Evolutionary conservation across 805 yeast species (phyloP).

Genomic region (Saccharomycopsis vini): DNA sequence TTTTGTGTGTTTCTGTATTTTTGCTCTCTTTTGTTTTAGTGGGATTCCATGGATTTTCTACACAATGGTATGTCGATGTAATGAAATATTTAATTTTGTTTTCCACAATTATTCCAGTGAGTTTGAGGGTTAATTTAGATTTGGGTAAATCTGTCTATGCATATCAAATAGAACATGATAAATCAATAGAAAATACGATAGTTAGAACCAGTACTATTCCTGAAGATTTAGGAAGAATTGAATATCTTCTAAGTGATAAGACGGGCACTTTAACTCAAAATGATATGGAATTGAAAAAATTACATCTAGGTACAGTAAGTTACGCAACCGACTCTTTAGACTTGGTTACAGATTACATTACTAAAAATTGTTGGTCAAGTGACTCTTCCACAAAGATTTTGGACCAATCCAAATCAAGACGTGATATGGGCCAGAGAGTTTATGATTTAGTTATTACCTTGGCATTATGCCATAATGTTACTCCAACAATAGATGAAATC

Average conservation of each 20-base stretch:
- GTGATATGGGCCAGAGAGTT: constrained; percentile 68
- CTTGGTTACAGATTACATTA: constrained; percentile 65
- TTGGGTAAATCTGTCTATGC: constrained; percentile 95
- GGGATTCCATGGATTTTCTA: constrained; percentile 59
- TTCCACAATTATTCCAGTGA: constrained; percentile 93
- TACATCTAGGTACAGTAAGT: constrained; percentile 88
- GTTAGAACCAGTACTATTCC: constrained; percentile 98
- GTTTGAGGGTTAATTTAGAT: constrained; percentile 87
- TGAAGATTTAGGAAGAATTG: constrained; percentile 93
- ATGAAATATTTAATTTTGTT: constrained; percentile 86
- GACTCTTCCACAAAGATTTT: constrained; percentile 20
- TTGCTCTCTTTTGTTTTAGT: constrained; percentile 69
- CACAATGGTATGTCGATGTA: constrained; percentile 77
- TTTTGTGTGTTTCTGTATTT: constrained; percentile 81
- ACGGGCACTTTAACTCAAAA: constrained; percentile 97
- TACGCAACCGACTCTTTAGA: constrained; percentile 91
- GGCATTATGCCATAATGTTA: constrained; percentile 95
- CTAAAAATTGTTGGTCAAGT: constrained; percentile 21
- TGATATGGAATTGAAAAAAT: constrained; percentile 92
- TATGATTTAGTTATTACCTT: constrained; percentile 73
- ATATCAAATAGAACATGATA: constrained; percentile 85
- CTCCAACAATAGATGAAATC: constrained; percentile 82
- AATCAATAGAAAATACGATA: constrained; percentile 70
- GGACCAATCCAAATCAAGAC: constrained; percentile 35
- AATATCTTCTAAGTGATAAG: constrained; percentile 84